Evolutionary conservation across 352 stramenopile genomes (phyloP), one percentile per base, ranked within the genome.

Genomic region (Phytophthora uliginosa): DNA sequence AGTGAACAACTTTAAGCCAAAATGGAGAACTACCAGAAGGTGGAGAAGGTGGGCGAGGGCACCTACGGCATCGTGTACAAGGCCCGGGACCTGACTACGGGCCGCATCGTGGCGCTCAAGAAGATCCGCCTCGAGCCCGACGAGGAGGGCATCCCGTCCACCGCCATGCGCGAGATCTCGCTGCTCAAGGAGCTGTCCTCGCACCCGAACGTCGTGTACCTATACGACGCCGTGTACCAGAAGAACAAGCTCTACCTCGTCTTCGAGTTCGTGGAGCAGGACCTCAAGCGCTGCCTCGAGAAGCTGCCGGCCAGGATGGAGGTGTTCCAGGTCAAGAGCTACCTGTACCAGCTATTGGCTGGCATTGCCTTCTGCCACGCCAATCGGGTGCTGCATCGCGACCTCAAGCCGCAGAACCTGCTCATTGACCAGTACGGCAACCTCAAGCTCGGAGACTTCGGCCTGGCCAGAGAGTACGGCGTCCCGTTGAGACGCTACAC

Each of bases 41-140:
- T 97, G 34, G 84, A 93, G 59, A 94, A 95, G 72, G 92, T 97
- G 66, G 90, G 90, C 56, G 97, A 99, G 86, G 96, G 97, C 72
- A 99, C 97, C 42, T 99, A 99, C 72, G 97, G 97, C 24, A 95
- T 99, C 58, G 97, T 99, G 36, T 99, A 99, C 91, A 99, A 99
- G 83, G 97, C 95, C 18, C 78, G 86, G n/a, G 96, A 99, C 77
- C 76, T 95, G 45, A 77, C 86, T 1, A 97, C 89, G 0, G 86
- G 97, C 33, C 86, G 85, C 74, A 98, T 99, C 72, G 95, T 99
- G 34, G 96, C 97, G 15, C 87, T 99, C 48, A 99, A 99, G 81
- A 98, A 98, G 69, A 95, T 97, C 60, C 87, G 90, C 0, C 71
- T 97, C 0, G 89, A 95, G 66, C 83, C 86, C 8, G 97, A 99